Base-by-base conservation (phyloP, 345 rosid species). In the Theobroma cacao region DNA sequence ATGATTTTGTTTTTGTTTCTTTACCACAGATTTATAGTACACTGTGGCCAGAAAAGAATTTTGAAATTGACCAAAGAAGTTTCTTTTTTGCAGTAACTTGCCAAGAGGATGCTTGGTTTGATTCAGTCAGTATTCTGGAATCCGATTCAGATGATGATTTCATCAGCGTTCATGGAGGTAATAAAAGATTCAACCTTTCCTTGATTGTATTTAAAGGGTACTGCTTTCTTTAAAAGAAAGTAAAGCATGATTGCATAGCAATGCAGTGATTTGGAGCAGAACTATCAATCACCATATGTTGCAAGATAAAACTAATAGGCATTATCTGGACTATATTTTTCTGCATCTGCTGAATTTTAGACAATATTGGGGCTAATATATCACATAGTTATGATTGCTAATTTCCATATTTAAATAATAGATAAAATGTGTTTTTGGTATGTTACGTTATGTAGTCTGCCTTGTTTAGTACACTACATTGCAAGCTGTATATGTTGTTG, bases 81-180 rank as follows among this genome's bases (percentile, higher is more conserved):
- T 45, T 80, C 30, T 28, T 31, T 59, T 52, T 56, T 82, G 81
- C 87, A 90, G 95, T 82, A 60, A 47, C 83, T 52, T 85, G 87
- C 81, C 89, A 87, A 78, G 90, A 94, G 68, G 97, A 94, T 78
- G 85, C 89, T 33, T 94, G 94, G 92, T 93, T 87, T 77, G 98
- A 95, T 85, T 86, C 98, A 1, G 77, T 85, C 74, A 92, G 95
- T 80, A 82, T 91, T 68, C 78, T 95, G 78, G 97, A 92, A n/a
- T 95, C 98, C 12, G 98, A 95, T 56, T 91, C 94, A 2, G 95
- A 93, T 75, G 98, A 95, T 64, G 98, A 95, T 30, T 93, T 84
- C 82, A 83, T 85, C 72, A 93, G 98, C 79, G 86, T 87, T 77
- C 84, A 86, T 66, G 97, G 92, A 88, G 94, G 98, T 91, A 93